A percentile compares a stretch with the other conserved stretches of the same genome.
phyloP scores from a whole-genome alignment of 192 early-diverging fungal genomes.

The Oehlia diaphana region DNA sequence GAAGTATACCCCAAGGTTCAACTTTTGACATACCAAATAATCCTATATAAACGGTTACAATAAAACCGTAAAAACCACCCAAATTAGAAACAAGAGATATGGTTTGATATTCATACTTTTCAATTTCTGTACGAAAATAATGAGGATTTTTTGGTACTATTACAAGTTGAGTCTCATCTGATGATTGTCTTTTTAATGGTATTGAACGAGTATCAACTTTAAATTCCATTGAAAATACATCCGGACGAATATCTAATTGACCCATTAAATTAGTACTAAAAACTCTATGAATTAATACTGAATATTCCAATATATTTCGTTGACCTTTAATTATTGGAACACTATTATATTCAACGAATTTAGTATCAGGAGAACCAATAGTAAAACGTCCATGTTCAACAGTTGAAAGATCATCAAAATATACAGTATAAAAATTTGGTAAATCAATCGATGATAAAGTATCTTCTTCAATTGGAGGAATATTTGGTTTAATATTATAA shows the following conservation, averaged over 20 bases:
- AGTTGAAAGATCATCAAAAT: background rate
- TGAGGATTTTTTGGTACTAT: background rate
- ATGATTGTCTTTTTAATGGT: background rate
- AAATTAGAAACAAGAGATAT: background rate
- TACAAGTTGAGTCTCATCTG: background rate
- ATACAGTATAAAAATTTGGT: background rate
- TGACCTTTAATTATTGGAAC: background rate
- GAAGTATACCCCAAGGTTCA: background rate
- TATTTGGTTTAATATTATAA: no score
- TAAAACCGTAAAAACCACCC: background rate
- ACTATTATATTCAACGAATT: background rate
- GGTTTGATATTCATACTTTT: background rate
- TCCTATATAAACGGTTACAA: background rate
- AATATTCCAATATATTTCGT: background rate
- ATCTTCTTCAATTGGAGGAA: no score
- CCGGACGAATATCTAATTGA: background rate
- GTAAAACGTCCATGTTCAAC: background rate
- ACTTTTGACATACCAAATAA: slow-evolving; percentile 11
- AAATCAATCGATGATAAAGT: background rate
- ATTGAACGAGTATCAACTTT: background rate
- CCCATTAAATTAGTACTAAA: background rate
- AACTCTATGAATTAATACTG: background rate
- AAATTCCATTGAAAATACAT: background rate
- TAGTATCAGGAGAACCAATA: no score
- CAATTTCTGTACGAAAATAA: background rate